Evolutionary conservation across 306 rosid species (phyloP).

Genomic region (Chamaecrista fasciculata): DNA sequence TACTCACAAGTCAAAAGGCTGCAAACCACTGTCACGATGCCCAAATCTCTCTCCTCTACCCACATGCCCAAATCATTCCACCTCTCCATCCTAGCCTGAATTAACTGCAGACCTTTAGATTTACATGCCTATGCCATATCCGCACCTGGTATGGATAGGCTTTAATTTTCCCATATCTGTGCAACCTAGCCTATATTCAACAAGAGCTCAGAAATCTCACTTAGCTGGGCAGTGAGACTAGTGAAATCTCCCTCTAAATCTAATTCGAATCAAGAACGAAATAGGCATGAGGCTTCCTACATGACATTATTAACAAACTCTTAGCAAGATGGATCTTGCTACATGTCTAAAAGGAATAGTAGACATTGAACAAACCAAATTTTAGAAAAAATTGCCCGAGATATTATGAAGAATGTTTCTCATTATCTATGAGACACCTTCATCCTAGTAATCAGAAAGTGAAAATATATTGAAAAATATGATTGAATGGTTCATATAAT

Average conservation of each 20-base stretch:
- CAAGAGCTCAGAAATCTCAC: conserved; percentile 11
- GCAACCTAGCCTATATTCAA: conserved; percentile 19
- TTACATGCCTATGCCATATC: no score
- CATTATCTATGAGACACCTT: background rate
- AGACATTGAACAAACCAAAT: background rate
- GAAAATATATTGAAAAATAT: background rate
- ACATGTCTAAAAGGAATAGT: background rate
- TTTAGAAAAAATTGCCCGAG: background rate
- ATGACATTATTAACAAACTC: background rate
- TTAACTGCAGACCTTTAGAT: no score
- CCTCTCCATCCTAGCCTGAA: no score
- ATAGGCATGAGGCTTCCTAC: background rate
- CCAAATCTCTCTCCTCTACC: no score
- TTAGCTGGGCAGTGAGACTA: background rate
- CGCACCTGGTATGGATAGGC: no score
- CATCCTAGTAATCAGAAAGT: background rate
- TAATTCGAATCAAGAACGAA: background rate
- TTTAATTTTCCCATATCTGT: no score
- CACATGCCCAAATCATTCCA: no score
- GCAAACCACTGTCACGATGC: no score
- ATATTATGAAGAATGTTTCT: conserved; percentile 8
- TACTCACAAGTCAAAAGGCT: no score
- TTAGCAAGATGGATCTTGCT: background rate
- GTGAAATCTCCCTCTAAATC: background rate
- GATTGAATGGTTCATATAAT: background rate